Conservation (phyloP, 768 basidiomycete genomes). For the Lactarius sanguifluus region DNA sequence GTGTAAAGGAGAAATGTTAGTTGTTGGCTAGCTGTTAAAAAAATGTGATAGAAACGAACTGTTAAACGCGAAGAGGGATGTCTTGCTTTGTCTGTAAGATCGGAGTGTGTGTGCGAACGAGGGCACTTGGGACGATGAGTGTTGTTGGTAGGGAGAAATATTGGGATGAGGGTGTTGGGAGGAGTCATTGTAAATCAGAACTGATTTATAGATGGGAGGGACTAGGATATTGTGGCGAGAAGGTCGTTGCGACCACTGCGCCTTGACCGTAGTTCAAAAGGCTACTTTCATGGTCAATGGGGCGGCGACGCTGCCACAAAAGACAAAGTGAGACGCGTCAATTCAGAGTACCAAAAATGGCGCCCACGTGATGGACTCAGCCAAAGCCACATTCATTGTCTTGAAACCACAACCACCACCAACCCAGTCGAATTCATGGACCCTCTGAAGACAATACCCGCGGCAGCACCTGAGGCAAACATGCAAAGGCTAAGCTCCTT, state of each 20-base stretch:
- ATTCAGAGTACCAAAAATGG: neutral
- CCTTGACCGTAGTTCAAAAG: neutral
- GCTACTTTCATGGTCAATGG: constrained; percentile 2
- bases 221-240: neutral
- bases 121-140: neutral
- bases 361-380: neutral
- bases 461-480: too few relatives aligned
- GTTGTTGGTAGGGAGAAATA: neutral
- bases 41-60: constrained; percentile 4
- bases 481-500: too few relatives aligned
- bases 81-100: neutral
- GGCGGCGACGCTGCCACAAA: neutral
- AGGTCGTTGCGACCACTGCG: neutral
- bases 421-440: too few relatives aligned
- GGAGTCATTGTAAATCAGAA: neutral
- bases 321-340: neutral
- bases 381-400: neutral
- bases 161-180: neutral
- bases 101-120: neutral
- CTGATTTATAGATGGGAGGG: neutral
- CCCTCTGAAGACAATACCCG: too few relatives aligned
- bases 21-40: too few relatives aligned
- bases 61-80: neutral
- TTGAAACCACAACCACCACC: neutral
- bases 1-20: neutral